Evolutionary conservation across 352 stramenopile genomes (phyloP), one percentile per base, ranked within the genome.

Genomic region (Phytophthora ramorum): DNA sequence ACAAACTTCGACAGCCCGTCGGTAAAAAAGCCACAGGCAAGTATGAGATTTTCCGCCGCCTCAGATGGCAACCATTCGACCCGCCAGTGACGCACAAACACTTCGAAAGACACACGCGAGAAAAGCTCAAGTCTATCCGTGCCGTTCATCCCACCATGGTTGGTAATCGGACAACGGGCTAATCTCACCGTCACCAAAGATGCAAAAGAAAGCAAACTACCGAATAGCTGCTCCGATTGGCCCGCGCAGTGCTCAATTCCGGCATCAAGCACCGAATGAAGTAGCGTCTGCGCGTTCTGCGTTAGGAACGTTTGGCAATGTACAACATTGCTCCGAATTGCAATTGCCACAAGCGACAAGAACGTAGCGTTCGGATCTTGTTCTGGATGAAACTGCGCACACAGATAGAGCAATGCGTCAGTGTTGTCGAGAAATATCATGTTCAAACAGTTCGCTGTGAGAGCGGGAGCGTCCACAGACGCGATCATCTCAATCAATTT

Each of bases 271-370:
- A 67, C 43, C n/a, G 37, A 61, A n/a, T 28, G 26, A 40, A 71
- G 57, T 13, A 67, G 14, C 2, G 14, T 20, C 22, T 58, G 37
- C 1, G 49, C 49, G 26, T 30, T 52, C 6, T 24, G 20, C 10
- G 56, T 58, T 3, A 50, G 28, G 37, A 71, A 71, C 2, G 43
- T n/a, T 44, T 63, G 57, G 10, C 63, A 71, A 20, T 71, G 63
- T 9, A 35, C 9, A 9, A 49, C 32, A 43, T 63, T 59, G 12
- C 5, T 34, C 2, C 63, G 56, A 40, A 66, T 43, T 3, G 48
- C 57, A 30, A 63, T 53, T 13, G 57, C 49, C 20, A 71, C 41
- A 6, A 71, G 34, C 12, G 57, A 52, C 10, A 71, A 53, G n/a
- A 71, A 71, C 28, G 57, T 67, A 16, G 57, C 9, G 20, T 71